A percentile compares a stretch with the other conserved stretches of the same genome.
These are phyloP conservation scores for Glycine soja DNA, from an alignment of 306 rosid genomes.

Conservation along the genomic window DNA sequence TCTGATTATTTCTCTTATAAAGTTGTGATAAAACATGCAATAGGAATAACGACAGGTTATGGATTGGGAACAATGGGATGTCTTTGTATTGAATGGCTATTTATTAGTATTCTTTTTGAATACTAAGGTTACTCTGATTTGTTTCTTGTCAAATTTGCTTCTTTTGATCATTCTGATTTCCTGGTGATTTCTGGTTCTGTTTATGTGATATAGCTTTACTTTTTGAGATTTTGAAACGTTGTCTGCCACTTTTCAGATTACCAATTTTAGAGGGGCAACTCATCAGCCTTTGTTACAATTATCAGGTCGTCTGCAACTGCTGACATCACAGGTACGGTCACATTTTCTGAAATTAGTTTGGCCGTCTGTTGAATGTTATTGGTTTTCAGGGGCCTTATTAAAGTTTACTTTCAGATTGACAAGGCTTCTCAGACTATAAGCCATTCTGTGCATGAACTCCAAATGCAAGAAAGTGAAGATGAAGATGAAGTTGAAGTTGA, in stretches of 20 bases:
- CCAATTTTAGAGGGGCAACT: conserved; percentile 68
- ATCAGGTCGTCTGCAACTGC: conserved; percentile 88
- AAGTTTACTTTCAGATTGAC: conserved; percentile 62
- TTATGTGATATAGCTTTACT: conserved; percentile 20
- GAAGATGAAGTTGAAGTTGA: conserved; percentile 54
- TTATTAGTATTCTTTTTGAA: neutral
- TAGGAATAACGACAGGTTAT: conserved; percentile 11
- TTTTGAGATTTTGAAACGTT: conserved; percentile 24
- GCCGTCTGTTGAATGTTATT: conserved; percentile 19
- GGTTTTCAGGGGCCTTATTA: neutral
- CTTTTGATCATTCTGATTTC: conserved; percentile 22
- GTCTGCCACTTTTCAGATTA: conserved; percentile 55
- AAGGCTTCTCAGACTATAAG: conserved; percentile 63
- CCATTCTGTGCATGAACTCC: conserved; percentile 46
- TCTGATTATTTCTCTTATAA: conserved; percentile 4
- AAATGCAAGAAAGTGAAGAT: conserved; percentile 57
- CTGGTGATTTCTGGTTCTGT: conserved; percentile 15
- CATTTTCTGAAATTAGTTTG: conserved; percentile 34
- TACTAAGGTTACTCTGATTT: conserved; percentile 23
- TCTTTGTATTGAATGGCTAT: conserved; percentile 20
- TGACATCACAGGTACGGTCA: conserved; percentile 75
- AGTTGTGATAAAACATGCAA: neutral
- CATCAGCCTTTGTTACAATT: conserved; percentile 73
- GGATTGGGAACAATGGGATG: conserved; percentile 26
- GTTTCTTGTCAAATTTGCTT: conserved; percentile 29